Percentiles rank a stretch among this genome's conserved stretches.
Conservation (phyloP, 2,329 filamentous ascomycete genomes). For the Zymoseptoria passerinii region DNA sequence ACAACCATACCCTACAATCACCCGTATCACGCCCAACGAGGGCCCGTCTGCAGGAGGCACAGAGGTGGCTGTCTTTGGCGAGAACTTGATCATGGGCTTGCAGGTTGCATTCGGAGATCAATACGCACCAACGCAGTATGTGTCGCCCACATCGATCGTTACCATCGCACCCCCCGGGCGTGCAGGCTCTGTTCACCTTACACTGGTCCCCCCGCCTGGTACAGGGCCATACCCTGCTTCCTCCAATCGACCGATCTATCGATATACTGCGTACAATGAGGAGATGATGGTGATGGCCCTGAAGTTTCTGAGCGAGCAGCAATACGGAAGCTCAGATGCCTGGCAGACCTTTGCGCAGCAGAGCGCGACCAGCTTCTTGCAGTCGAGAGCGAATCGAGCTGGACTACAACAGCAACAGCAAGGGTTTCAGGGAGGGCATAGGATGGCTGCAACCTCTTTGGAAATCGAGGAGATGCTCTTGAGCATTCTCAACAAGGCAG, state of each 20-base stretch:
- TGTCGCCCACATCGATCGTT: conserved; percentile 68
- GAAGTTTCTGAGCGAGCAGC: conserved; percentile 29
- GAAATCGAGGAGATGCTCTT: conserved; percentile 11
- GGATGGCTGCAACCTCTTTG: conserved; percentile 7
- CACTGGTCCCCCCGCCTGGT: conserved; percentile 40
- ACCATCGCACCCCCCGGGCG: conserved; percentile 67
- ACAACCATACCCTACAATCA: conserved; percentile 7
- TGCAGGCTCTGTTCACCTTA: conserved; percentile 62
- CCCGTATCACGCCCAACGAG: conserved; percentile 62
- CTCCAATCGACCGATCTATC: conserved; percentile 37
- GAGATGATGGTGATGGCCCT: conserved; percentile 50
- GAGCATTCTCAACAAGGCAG: conserved; percentile 40
- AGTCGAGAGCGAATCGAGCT: conserved; percentile 15
- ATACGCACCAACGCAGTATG: conserved; percentile 63
- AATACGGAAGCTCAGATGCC: conserved; percentile 25
- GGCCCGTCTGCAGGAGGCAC: conserved; percentile 76
- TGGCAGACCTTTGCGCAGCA: conserved; percentile 26
- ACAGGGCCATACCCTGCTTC: conserved; percentile 35
- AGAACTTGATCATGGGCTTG: conserved; percentile 67
- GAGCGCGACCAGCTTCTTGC: conserved; percentile 20
- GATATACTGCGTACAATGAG: conserved; percentile 39
- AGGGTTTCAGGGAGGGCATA: conserved; percentile 8
- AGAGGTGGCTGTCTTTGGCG: conserved; percentile 77
- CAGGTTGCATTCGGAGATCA: conserved; percentile 78
- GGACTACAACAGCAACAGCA: conserved; percentile 12